Percentiles rank a stretch among this genome's conserved stretches.
Evolutionary conservation across 306 rosid genomes (phyloP).

Genomic region (Coriaria nepalensis): DNA sequence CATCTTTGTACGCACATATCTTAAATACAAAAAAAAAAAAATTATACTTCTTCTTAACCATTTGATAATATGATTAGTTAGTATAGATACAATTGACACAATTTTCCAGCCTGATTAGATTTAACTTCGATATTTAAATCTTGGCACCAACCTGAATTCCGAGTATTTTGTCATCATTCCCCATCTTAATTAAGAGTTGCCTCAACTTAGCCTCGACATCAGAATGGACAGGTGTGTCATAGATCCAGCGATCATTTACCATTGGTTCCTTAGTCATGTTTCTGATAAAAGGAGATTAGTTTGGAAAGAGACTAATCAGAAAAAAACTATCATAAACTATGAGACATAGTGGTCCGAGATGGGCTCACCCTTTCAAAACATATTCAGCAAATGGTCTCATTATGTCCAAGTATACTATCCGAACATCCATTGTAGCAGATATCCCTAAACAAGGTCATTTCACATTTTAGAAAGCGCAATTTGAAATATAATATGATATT

Average conservation of each 20-base stretch:
- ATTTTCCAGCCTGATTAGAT: no score
- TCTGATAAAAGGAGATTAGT: conserved; percentile 47
- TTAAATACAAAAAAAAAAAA: conserved; percentile 12
- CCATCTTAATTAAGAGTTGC: conserved; percentile 60
- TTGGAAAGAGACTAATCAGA: conserved; percentile 23
- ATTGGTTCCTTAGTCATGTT: conserved; percentile 55
- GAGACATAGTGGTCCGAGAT: conserved; percentile 7
- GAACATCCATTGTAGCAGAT: no score
- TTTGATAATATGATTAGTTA: not conserved
- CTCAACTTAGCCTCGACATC: conserved; percentile 80
- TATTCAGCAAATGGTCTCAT: conserved; percentile 99
- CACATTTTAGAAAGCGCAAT: no score
- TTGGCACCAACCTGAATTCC: conserved; percentile 99
- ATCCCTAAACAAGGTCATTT: no score
- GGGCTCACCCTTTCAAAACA: conserved; percentile 68
- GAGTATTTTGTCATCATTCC: conserved; percentile 65
- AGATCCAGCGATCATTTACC: conserved; percentile 68
- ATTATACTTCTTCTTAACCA: not conserved
- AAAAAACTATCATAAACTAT: conserved; percentile 12
- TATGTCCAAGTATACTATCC: conserved; percentile 68
- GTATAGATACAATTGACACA: no score
- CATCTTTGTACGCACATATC: conserved; percentile 99
- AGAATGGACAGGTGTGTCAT: conserved; percentile 65
- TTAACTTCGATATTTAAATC: no score
- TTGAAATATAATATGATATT: no score